These are phyloP conservation scores for Aspergillus neotritici DNA, from an alignment of 2,329 filamentous ascomycete genomes.

Conservation along the genomic window DNA sequence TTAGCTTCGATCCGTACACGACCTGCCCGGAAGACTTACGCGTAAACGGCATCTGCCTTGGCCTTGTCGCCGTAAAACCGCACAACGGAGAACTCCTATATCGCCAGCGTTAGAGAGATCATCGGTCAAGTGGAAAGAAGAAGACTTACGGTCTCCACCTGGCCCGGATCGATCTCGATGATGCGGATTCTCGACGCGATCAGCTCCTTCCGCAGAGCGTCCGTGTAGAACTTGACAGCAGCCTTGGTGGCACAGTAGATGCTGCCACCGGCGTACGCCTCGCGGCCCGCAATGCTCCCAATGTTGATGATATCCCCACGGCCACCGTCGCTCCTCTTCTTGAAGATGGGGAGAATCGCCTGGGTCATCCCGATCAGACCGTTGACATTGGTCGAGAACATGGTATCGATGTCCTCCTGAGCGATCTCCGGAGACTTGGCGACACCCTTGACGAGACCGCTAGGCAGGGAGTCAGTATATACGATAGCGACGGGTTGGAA, in stretches of 20 bases:
- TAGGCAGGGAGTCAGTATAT: constrained; percentile 31
- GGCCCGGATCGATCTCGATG: constrained; percentile 85
- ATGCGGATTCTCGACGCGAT: constrained; percentile 74
- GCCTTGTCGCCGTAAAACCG: constrained; percentile 81
- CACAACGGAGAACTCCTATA: constrained; percentile 79
- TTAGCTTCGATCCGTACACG: background rate
- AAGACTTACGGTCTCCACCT: constrained; percentile 71
- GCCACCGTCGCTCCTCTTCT: constrained; percentile 62
- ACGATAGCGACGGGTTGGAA: constrained; percentile 8
- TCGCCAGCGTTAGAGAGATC: background rate
- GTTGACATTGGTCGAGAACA: constrained; percentile 91
- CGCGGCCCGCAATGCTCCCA: constrained; percentile 83
- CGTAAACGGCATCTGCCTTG: constrained; percentile 87
- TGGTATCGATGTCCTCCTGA: constrained; percentile 73
- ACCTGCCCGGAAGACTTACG: constrained; percentile 47
- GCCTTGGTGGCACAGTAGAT: constrained; percentile 95
- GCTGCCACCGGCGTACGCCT: constrained; percentile 75
- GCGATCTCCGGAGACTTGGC: constrained; percentile 79
- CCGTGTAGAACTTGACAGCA: constrained; percentile 78
- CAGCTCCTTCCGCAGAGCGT: constrained; percentile 74
- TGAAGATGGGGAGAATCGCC: constrained; percentile 76
- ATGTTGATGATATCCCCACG: constrained; percentile 93
- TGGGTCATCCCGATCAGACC: constrained; percentile 97
- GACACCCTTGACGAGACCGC: constrained; percentile 82
- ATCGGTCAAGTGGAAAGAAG: background rate